phyloP scores from a whole-genome alignment of 805 yeast genomes.

The Saccharomycopsis sp. region DNA sequence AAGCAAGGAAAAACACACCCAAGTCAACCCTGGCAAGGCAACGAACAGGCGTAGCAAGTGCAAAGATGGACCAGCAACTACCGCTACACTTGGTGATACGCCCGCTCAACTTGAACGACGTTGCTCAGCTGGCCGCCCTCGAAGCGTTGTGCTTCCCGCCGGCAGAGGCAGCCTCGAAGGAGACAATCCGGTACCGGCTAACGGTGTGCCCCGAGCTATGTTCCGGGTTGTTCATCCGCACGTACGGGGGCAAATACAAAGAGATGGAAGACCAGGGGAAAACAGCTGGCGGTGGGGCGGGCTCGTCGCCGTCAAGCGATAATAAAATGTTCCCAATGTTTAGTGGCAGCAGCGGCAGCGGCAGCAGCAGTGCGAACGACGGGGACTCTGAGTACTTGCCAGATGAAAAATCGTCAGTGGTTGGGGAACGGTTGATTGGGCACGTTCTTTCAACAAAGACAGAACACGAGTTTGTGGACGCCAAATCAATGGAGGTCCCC shows the following conservation, averaged over 20 bases:
- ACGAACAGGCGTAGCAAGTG: too few relatives aligned
- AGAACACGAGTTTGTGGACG: slow-evolving; percentile 39
- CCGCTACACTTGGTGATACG: slow-evolving; percentile 62
- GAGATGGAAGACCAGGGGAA: slow-evolving; percentile 1
- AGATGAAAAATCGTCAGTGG: slow-evolving; percentile 31
- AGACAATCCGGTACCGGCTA: slow-evolving; percentile 59
- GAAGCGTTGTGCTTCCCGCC: slow-evolving; percentile 66
- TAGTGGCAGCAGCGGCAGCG: slow-evolving; percentile 22
- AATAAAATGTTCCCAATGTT: slow-evolving; percentile 23
- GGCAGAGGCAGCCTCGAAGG: slow-evolving; percentile 58
- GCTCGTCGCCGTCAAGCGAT: not conserved
- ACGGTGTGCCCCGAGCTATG: slow-evolving; percentile 82
- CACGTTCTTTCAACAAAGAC: slow-evolving; percentile 76
- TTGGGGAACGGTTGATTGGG: slow-evolving; percentile 61
- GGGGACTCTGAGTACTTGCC: slow-evolving; percentile 24
- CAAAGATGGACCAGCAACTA: slow-evolving; percentile 31
- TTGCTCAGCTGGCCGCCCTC: slow-evolving; percentile 48
- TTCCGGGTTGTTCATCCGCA: slow-evolving; percentile 77
- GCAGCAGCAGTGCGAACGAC: slow-evolving; percentile 21
- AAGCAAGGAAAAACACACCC: not conserved
- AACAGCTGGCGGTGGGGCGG: not conserved
- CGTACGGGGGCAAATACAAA: slow-evolving; percentile 40
- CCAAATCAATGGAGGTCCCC: slow-evolving; percentile 54
- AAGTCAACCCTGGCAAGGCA: too few relatives aligned
- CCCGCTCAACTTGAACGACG: slow-evolving; percentile 71